phyloP scores from a whole-genome alignment of 352 stramenopile genomes.

The Paralagenidium karlingii region DNA sequence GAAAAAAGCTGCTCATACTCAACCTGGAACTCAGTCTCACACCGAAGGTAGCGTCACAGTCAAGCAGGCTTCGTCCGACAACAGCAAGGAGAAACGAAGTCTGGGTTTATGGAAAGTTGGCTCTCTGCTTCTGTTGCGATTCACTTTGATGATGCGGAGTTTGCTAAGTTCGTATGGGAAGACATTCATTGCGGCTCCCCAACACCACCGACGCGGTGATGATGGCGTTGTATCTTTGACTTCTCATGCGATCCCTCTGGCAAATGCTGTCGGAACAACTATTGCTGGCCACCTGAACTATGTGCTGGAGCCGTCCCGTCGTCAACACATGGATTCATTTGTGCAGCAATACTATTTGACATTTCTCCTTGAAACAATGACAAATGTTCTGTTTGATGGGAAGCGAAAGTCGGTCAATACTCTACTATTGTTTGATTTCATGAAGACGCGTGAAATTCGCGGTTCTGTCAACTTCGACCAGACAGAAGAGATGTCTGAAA shows the following conservation, averaged over 20 bases:
- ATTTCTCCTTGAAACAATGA: slow-evolving; percentile 70
- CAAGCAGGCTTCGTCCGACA: not conserved
- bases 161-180: slow-evolving; percentile 55
- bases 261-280: slow-evolving; percentile 24
- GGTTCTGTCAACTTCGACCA: too few species aligned
- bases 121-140: slow-evolving; percentile 64
- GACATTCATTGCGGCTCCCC: slow-evolving; percentile 39
- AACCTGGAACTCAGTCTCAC: not conserved
- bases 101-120: slow-evolving; percentile 68
- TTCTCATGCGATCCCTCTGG: slow-evolving; percentile 35
- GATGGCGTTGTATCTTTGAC: slow-evolving; percentile 39
- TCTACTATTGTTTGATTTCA: slow-evolving; percentile 46
- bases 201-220: slow-evolving; percentile 54
- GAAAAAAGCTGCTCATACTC: slow-evolving; percentile 11
- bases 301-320: slow-evolving; percentile 14
- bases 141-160: slow-evolving; percentile 52
- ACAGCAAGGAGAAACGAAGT: slow-evolving; percentile 4
- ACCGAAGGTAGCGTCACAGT: too few species aligned
- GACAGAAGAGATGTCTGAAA: not conserved
- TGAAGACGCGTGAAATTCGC: slow-evolving; percentile 27
- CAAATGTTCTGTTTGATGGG: slow-evolving; percentile 52
- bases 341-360: slow-evolving; percentile 65
- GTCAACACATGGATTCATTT: slow-evolving; percentile 31
- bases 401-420: slow-evolving; percentile 73
- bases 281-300: slow-evolving; percentile 40